A percentile compares a stretch with the other conserved stretches of the same genome.
Evolutionary conservation across 2,329 filamentous ascomycete genomes (phyloP).

Genomic region (Magnaporthales sp.): DNA sequence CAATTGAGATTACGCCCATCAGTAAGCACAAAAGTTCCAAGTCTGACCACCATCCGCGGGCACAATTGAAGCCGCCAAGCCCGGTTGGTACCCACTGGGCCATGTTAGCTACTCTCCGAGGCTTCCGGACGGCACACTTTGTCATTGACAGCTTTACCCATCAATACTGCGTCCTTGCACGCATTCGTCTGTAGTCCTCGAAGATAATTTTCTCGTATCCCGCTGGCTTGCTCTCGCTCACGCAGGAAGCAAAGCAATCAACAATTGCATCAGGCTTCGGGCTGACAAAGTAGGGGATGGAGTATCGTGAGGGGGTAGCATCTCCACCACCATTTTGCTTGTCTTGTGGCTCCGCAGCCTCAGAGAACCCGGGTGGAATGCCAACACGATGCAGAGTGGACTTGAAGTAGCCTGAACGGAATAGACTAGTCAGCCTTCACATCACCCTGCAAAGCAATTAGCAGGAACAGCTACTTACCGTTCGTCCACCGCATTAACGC

Average conservation of each 20-base stretch:
- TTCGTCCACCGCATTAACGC: conserved; percentile 31
- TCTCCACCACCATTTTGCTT: conserved; percentile 22
- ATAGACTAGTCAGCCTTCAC: neutral
- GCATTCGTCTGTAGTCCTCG: neutral
- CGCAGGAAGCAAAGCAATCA: conserved; percentile 39
- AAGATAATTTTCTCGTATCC: conserved; percentile 33
- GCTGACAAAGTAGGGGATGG: conserved; percentile 49
- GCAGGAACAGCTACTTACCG: conserved; percentile 14
- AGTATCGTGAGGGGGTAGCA: conserved; percentile 39
- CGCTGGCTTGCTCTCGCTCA: conserved; percentile 27
- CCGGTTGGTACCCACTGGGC: neutral
- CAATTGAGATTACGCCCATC: neutral
- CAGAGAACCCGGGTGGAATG: conserved; percentile 20
- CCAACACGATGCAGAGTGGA: conserved; percentile 46
- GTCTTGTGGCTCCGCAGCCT: conserved; percentile 22
- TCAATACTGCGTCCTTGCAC: neutral
- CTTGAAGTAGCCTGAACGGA: conserved; percentile 30
- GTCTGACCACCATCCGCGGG: neutral
- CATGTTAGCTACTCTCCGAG: neutral
- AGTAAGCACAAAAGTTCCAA: neutral
- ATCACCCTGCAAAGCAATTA: too few relatives aligned
- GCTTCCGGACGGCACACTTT: neutral
- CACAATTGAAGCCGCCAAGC: neutral
- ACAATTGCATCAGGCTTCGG: conserved; percentile 39
- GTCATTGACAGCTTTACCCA: neutral